phyloP scores from a whole-genome alignment of 176 grass and related monocot genomes.

The Miscanthus lutarioriparius region DNA sequence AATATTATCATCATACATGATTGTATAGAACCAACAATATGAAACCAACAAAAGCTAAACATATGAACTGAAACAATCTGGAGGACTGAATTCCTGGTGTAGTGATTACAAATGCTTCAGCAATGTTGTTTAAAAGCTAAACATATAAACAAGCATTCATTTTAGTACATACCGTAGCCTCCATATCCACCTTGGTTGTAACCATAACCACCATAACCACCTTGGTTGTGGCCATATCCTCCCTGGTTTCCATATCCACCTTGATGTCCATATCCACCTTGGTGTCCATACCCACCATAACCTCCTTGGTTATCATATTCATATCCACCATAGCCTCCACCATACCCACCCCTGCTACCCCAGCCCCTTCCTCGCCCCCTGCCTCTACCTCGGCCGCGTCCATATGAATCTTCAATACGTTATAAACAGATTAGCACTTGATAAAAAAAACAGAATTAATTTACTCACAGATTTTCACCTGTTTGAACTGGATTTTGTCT shows the following conservation, averaged over 20 bases:
- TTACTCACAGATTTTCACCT: conserved; percentile 34
- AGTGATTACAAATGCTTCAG: background rate
- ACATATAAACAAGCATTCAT: conserved; percentile 18
- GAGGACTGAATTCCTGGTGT: background rate
- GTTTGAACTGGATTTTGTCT: conserved; percentile 64
- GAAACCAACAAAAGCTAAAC: background rate
- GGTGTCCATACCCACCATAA: conserved; percentile 67
- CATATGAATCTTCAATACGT: conserved; percentile 66
- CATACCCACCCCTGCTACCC: conserved; percentile 63
- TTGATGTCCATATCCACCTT: conserved; percentile 67
- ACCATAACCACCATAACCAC: conserved; percentile 72
- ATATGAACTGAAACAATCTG: conserved; percentile 18
- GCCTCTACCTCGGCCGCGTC: conserved; percentile 63
- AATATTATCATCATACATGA: conserved; percentile 5
- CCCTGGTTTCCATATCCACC: conserved; percentile 61
- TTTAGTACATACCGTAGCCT: conserved; percentile 53
- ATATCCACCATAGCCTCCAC: conserved; percentile 62
- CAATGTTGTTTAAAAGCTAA: background rate
- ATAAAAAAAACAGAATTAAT: background rate
- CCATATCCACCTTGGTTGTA: conserved; percentile 84
- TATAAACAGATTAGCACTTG: conserved; percentile 24
- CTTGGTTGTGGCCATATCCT: conserved; percentile 69
- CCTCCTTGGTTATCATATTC: conserved; percentile 71
- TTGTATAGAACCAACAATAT: background rate
- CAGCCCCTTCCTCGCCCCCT: conserved; percentile 69